Evolutionary conservation across 768 basidiomycete genomes (phyloP).

Genomic region (Boletus sp.): DNA sequence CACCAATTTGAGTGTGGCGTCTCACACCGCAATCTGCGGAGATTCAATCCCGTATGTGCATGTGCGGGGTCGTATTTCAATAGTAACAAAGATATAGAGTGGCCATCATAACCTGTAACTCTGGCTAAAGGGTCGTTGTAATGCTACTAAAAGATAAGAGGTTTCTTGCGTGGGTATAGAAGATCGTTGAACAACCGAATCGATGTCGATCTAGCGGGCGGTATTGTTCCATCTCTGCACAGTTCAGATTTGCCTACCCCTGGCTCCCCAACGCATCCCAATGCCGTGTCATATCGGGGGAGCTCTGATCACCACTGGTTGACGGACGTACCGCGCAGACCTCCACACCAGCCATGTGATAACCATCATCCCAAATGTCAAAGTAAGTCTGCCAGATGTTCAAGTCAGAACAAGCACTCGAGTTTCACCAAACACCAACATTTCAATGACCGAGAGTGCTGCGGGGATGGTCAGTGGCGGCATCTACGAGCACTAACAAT

Average conservation of each 20-base stretch:
- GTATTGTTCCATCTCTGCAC: not conserved
- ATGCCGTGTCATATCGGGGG: constrained; percentile 18
- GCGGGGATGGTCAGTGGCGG: constrained; percentile 6
- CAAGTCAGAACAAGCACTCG: constrained; percentile 3
- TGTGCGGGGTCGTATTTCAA: not conserved
- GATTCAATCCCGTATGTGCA: too few species aligned
- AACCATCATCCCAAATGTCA: constrained; percentile 47
- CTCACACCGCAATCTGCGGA: too few species aligned
- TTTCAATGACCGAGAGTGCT: constrained; percentile 52
- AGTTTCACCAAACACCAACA: constrained; percentile 34
- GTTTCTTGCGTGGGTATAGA: not conserved
- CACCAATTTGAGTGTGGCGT: too few species aligned
- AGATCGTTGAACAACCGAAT: not conserved
- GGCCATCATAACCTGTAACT: constrained; percentile 5
- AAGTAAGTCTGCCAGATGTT: constrained; percentile 34
- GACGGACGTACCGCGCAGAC: constrained; percentile 39
- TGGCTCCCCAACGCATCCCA: constrained; percentile 1
- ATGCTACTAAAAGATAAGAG: not conserved
- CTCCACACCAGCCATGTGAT: constrained; percentile 53
- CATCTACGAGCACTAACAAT: not conserved
- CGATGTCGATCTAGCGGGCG: not conserved
- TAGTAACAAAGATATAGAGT: not conserved
- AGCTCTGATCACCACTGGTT: constrained; percentile 28
- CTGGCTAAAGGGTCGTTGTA: not conserved
- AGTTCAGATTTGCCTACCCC: constrained; percentile 3